phyloP scores from a whole-genome alignment of 495 filamentous ascomycete genomes.

The Hypoxylon lienhwacheense region DNA sequence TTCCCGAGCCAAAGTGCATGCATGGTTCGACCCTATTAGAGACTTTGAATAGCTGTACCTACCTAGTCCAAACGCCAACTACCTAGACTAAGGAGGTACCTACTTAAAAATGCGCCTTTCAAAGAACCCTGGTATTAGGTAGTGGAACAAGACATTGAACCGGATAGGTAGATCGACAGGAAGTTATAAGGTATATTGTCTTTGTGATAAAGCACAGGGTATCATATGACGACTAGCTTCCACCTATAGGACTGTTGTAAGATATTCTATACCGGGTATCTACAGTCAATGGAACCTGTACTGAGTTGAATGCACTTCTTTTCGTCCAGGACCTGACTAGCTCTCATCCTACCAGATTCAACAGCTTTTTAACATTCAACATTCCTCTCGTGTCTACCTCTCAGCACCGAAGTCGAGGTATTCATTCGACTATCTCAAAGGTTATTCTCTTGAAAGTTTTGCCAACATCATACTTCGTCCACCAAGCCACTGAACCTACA shows the following conservation, averaged over 20 bases:
- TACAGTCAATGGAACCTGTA: constrained; percentile 12
- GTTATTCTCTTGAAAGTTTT: no score
- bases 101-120: constrained; percentile 1
- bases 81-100: no score
- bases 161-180: constrained; percentile 2
- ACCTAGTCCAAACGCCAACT: constrained; percentile 12
- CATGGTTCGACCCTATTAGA: constrained; percentile 8
- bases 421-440: no score
- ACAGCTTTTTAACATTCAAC: no score
- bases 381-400: no score
- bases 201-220: constrained; percentile 7
- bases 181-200: not conserved
- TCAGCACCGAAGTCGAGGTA: no score
- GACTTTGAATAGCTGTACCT: no score
- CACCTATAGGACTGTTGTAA: constrained; percentile 26
- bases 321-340: no score
- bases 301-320: no score
- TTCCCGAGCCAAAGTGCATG: no score
- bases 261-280: constrained; percentile 17
- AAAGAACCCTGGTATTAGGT: not conserved
- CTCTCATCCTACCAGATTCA: no score
- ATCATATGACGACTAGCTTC: constrained; percentile 20
- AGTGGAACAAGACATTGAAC: constrained; percentile 1
- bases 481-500: not conserved
- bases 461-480: not conserved